Base-by-base conservation (phyloP, 495 filamentous ascomycete species). In the Aspergillus avenaceus region DNA sequence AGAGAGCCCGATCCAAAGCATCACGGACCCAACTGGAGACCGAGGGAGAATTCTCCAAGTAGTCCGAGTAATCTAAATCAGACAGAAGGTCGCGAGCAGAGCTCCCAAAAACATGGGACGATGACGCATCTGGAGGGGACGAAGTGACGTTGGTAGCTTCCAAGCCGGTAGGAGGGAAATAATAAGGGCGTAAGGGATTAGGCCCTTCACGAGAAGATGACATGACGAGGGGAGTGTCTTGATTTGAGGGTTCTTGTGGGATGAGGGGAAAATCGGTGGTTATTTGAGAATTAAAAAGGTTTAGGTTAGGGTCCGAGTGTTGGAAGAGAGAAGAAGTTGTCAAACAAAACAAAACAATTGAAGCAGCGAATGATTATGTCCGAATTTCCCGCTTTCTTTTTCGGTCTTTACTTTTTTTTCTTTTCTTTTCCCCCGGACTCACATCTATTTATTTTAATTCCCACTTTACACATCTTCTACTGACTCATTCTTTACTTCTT, bases 131-230 rank as follows among this genome's bases (percentile, higher is more conserved):
- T 49, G 67, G 66, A 26, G 63, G 66, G 59, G 63, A 59, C 12
- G 70, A 53, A 41, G 49, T 44, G 36, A 52, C 58, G 56, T 67
- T 62, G 22, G 64, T 27, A 53, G 64, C 38, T 9, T 54, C 55
- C 14, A 82, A 76, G 22, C 86, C 83, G 3, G 88, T 81, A 4
- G 91, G 90, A 18, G 92, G 91, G 55, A 90, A 83, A 70, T 98
- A 97, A 70, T 98, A 98, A 1, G 93, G 93, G 52, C 93, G 80
- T 38, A 97, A 77, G 49, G 93, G 93, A 69, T 98, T 97, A 48
- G 87, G 86, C 55, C 81, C 83, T 57, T 81, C 78, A 60, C 70
- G 69, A 56, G 73, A 70, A 27, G 73, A 51, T 48, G 68, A 63
- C 71, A 70, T 77, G 34, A 40, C 45, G 41, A 28, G 24, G 37